A percentile compares a stretch with the other conserved stretches of the same genome.
phyloP scores from a whole-genome alignment of 2,329 filamentous ascomycete species.

The Stagonosporopsis cucurbitacearum region DNA sequence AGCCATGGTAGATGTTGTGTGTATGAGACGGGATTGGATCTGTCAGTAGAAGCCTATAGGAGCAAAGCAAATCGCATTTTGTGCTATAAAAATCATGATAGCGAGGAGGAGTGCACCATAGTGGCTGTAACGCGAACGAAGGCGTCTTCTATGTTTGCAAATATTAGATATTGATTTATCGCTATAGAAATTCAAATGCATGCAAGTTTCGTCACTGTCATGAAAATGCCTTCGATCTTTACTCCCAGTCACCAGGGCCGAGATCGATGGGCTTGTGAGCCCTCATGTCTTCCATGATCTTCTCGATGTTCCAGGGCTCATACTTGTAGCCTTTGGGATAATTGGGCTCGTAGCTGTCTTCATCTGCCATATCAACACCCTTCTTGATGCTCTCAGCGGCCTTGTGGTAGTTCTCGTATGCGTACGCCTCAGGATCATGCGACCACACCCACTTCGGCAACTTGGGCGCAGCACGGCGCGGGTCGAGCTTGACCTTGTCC shows the following conservation, averaged over 20 bases:
- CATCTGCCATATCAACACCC: slow-evolving; percentile 53
- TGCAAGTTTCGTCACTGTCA: neutral
- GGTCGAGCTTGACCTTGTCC: slow-evolving; percentile 56
- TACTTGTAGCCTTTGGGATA: slow-evolving; percentile 53
- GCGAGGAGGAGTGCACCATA: neutral
- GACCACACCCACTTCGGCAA: slow-evolving; percentile 56
- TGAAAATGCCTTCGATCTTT: neutral
- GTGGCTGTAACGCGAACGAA: neutral
- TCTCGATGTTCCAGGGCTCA: slow-evolving; percentile 52
- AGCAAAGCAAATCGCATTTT: neutral
- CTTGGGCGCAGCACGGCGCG: slow-evolving; percentile 52
- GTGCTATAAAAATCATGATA: too few species aligned
- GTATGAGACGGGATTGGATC: neutral
- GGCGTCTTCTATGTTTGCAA: neutral
- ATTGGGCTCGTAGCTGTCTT: slow-evolving; percentile 52
- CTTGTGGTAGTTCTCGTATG: slow-evolving; percentile 53
- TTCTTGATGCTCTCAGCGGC: slow-evolving; percentile 51
- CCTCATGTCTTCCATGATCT: slow-evolving; percentile 51
- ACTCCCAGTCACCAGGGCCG: slow-evolving; percentile 48
- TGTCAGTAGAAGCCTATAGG: too few species aligned
- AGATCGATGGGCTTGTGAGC: slow-evolving; percentile 44
- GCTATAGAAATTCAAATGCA: neutral
- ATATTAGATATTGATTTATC: neutral
- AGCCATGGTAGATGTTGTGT: neutral
- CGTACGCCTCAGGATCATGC: slow-evolving; percentile 55